phyloP scores from a whole-genome alignment of 306 rosid species.

The Prunus davidiana region DNA sequence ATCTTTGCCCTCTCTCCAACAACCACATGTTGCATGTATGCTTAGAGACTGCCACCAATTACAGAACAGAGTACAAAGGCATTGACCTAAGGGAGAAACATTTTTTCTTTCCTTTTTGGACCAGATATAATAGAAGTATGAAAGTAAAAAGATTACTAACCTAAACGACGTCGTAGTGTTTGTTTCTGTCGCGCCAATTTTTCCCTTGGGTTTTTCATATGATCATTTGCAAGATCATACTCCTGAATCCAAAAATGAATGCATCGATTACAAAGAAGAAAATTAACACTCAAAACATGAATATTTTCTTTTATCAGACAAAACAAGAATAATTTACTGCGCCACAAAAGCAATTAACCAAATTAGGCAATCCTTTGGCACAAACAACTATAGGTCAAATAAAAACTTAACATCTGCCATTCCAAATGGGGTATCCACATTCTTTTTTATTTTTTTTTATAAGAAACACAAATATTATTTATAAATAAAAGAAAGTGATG shows the following conservation, averaged over 20 bases:
- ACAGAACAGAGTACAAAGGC: neutral
- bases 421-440: neutral
- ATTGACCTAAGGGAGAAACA: neutral
- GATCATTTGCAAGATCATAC: conserved; percentile 74
- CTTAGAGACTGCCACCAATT: neutral
- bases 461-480: neutral
- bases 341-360: neutral
- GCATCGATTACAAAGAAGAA: neutral
- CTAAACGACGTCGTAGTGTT: conserved; percentile 87
- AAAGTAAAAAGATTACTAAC: conserved; percentile 29
- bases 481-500: neutral
- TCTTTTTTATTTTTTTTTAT: neutral
- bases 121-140: neutral
- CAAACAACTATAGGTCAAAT: neutral
- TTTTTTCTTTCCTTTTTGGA: neutral
- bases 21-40: neutral
- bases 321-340: neutral
- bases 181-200: conserved; percentile 93
- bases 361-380: neutral
- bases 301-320: neutral
- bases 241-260: conserved; percentile 56
- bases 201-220: conserved; percentile 72
- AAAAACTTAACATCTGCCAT: neutral
- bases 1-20: neutral
- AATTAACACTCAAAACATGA: neutral